Percentiles rank a stretch among this genome's conserved stretches.
phyloP scores from a whole-genome alignment of 106 monocot species.

The Apostasia ramifera region DNA sequence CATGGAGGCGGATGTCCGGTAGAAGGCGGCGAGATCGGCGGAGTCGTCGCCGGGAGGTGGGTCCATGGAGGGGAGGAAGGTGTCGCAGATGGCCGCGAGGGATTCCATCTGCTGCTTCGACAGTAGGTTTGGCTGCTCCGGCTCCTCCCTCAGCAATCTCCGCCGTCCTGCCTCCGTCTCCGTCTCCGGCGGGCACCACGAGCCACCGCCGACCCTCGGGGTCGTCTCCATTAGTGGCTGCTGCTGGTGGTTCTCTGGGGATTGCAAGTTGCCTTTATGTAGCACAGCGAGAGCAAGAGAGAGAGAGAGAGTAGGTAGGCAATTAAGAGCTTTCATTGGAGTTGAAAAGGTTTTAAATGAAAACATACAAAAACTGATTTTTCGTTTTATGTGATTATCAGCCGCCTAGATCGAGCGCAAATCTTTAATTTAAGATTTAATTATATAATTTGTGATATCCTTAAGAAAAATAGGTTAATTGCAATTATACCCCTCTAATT shows the following conservation, averaged over 20 bases:
- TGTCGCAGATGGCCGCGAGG: constrained; percentile 22
- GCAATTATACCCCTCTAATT: no score
- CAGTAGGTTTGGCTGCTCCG: constrained; percentile 4
- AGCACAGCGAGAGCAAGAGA: background rate
- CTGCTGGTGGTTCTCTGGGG: background rate
- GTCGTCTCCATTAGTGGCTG: background rate
- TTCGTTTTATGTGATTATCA: no score
- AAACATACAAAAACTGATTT: no score
- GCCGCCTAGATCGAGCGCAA: no score
- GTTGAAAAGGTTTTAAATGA: no score
- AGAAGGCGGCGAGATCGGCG: constrained; percentile 17
- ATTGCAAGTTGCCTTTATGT: background rate
- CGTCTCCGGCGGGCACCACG: background rate
- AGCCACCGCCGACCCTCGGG: background rate
- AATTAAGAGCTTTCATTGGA: background rate
- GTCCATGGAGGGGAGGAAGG: constrained; percentile 22
- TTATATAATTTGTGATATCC: no score
- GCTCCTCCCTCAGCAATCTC: background rate
- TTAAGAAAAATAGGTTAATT: no score
- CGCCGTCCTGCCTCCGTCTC: background rate
- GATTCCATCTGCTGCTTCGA: constrained; percentile 25
- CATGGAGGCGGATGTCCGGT: constrained; percentile 38
- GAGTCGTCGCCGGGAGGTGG: background rate
- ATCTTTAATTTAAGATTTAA: no score
- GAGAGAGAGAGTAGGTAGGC: background rate